Percentiles rank a stretch among this genome's conserved stretches.
Conservation (phyloP, 306 rosid species). For the Macrotyloma uniflorum region DNA sequence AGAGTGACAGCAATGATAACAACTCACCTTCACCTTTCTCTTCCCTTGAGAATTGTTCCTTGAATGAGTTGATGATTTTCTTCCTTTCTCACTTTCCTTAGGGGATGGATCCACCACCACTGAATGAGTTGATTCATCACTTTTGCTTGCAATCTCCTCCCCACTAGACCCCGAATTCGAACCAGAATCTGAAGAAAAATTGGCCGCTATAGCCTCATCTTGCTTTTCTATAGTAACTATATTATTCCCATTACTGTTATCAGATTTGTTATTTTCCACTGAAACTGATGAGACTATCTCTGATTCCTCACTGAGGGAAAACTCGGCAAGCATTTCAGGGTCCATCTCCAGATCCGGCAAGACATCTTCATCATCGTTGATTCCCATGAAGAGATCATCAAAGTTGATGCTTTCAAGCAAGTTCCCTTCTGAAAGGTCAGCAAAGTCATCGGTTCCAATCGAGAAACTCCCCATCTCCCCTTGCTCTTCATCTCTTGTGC, state of each 20-base stretch:
- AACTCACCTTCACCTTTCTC: conserved; percentile 78
- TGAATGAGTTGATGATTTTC: conserved; percentile 61
- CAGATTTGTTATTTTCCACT: conserved; percentile 31
- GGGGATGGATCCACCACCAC: conserved; percentile 26
- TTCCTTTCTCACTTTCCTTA: conserved; percentile 51
- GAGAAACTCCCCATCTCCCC: conserved; percentile 64
- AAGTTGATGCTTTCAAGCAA: conserved; percentile 76
- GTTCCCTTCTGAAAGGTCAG: conserved; percentile 62
- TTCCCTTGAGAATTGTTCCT: conserved; percentile 68
- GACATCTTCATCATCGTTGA: conserved; percentile 66
- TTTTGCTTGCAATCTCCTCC: conserved; percentile 61
- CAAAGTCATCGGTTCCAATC: conserved; percentile 53
- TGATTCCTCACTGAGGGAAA: conserved; percentile 68
- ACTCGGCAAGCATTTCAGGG: conserved; percentile 69
- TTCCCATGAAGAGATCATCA: conserved; percentile 71
- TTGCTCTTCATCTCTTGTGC: conserved; percentile 58
- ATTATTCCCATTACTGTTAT: background rate
- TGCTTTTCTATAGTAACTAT: background rate
- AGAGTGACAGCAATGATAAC: background rate
- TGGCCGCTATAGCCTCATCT: conserved; percentile 44
- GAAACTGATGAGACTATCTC: conserved; percentile 51
- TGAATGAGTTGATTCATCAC: conserved; percentile 39
- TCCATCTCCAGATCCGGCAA: conserved; percentile 93
- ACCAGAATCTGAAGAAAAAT: conserved; percentile 50
- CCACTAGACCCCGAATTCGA: conserved; percentile 37